Percentiles rank a stretch among this genome's conserved stretches.
Conservation (phyloP, 106 monocot species). For the Dendrobium huoshanense region DNA sequence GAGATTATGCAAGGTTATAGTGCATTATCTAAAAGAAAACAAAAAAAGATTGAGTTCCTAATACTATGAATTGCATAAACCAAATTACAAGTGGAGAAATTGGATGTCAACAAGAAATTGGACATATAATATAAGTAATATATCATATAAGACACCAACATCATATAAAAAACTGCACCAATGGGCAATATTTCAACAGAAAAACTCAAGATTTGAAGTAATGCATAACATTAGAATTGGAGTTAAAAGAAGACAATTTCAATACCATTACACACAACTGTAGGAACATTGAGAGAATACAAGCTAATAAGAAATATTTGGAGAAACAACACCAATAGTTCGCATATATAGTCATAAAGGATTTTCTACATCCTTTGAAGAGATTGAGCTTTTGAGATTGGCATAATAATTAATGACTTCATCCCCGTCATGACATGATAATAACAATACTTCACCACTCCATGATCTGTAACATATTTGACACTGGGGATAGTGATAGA, state of each 20-base stretch:
- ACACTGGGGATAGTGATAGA: constrained; percentile 96
- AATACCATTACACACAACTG: too few relatives aligned
- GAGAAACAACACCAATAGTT: neutral
- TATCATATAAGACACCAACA: too few relatives aligned
- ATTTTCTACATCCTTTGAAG: constrained; percentile 77
- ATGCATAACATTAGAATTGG: too few relatives aligned
- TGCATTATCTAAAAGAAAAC: neutral
- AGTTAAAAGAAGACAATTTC: neutral
- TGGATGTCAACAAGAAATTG: neutral
- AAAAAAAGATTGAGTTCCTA: neutral
- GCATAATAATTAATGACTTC: constrained; percentile 78
- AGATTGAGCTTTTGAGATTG: constrained; percentile 92
- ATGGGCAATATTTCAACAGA: too few relatives aligned
- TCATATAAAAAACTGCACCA: too few relatives aligned
- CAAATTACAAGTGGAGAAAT: neutral
- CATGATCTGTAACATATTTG: constrained; percentile 92
- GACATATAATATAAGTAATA: too few relatives aligned
- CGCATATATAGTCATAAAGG: neutral
- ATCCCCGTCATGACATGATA: constrained; percentile 83
- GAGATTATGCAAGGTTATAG: neutral
- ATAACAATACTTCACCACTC: constrained; percentile 82
- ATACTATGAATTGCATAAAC: neutral
- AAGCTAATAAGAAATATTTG: neutral
- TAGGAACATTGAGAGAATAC: neutral
- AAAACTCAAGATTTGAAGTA: too few relatives aligned